Percentiles rank a stretch among this genome's conserved stretches.
phyloP scores from a whole-genome alignment of 1,284 basidiomycete genomes.

The Apiotrichum laibachii region DNA sequence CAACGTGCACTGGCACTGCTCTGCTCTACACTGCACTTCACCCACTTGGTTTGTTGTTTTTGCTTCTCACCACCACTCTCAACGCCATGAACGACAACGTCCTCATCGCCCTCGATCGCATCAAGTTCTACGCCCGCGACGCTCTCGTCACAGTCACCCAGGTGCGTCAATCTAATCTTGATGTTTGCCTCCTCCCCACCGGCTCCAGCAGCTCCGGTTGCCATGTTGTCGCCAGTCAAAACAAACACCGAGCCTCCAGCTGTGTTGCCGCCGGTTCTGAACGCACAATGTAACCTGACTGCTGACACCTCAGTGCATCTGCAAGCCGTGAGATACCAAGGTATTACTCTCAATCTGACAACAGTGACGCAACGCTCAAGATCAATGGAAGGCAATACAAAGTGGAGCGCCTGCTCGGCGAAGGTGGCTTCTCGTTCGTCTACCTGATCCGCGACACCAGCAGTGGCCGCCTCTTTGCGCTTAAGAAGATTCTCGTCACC shows the following conservation, averaged over 20 bases:
- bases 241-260: neutral
- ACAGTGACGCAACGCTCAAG: constrained; percentile 64
- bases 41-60: neutral
- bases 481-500: constrained; percentile 90
- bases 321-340: constrained; percentile 44
- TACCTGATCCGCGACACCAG: constrained; percentile 75
- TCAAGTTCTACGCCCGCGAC: constrained; percentile 42
- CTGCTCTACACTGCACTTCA: neutral
- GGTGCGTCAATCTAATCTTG: constrained; percentile 21
- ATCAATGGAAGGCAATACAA: constrained; percentile 91
- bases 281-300: constrained; percentile 2
- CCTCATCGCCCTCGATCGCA: constrained; percentile 40
- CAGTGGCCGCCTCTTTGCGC: constrained; percentile 74
- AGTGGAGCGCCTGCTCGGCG: constrained; percentile 83
- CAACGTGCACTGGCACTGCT: too few relatives aligned
- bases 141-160: constrained; percentile 40
- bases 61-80: neutral
- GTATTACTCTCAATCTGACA: constrained; percentile 10
- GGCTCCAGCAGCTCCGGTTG: neutral
- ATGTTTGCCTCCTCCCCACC: neutral
- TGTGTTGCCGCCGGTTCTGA: neutral
- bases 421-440: constrained; percentile 93
- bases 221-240: too few relatives aligned
- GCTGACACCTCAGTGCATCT: constrained; percentile 41
- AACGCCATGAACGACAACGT: constrained; percentile 37